Evolutionary conservation across 1,139 yeast genomes (phyloP).

Genomic region (Pichia sp.): DNA sequence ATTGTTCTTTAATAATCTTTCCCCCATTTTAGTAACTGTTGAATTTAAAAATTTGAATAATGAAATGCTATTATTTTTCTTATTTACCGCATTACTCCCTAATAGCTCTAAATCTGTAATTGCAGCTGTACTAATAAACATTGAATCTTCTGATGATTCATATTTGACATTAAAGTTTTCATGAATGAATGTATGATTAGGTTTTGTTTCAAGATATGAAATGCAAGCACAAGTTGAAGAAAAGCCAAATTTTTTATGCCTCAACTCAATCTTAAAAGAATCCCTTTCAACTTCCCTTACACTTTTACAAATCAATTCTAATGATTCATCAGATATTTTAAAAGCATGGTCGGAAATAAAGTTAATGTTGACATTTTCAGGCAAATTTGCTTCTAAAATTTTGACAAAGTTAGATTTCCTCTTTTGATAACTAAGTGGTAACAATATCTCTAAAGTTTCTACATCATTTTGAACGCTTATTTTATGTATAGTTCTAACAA

Average conservation of each 20-base stretch:
- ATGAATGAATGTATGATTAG: conserved; percentile 8
- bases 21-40: conserved; percentile 43
- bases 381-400: conserved; percentile 32
- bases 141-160: conserved; percentile 37
- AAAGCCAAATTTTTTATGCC: conserved; percentile 29
- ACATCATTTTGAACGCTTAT: conserved; percentile 33
- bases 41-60: conserved; percentile 34
- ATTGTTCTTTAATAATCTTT: conserved; percentile 34
- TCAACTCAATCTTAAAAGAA: conserved; percentile 6
- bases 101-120: conserved; percentile 35
- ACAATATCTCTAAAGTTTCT: conserved; percentile 29
- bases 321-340: neutral
- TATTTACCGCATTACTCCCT: conserved; percentile 28
- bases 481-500: conserved; percentile 40
- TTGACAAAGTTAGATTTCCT: conserved; percentile 32
- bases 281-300: conserved; percentile 5
- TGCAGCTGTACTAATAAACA: conserved; percentile 38
- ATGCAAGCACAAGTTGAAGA: conserved; percentile 35
- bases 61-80: conserved; percentile 26
- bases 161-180: conserved; percentile 34
- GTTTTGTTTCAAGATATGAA: conserved; percentile 20
- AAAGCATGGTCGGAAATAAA: conserved; percentile 7
- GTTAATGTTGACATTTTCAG: neutral
- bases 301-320: neutral
- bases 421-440: conserved; percentile 30